A percentile compares a stretch with the other conserved stretches of the same genome.
These are phyloP conservation scores for Dipteronia dyeriana DNA, from an alignment of 345 rosid genomes.

Conservation along the genomic window DNA sequence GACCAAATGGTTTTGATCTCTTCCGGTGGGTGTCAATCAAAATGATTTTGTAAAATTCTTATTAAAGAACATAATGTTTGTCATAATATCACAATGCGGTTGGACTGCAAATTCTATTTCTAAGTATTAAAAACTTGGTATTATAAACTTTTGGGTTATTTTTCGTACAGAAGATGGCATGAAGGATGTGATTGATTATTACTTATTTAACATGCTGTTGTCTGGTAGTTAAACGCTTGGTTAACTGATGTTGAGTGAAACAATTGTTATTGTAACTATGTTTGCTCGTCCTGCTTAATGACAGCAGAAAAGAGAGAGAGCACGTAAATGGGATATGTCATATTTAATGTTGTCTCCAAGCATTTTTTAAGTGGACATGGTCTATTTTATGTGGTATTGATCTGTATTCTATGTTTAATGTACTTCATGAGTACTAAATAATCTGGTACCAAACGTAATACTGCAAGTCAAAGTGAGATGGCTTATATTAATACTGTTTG, in stretches of 20 bases:
- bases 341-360: conserved; percentile 1
- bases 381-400: background rate
- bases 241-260: background rate
- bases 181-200: background rate
- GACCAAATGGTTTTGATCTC: background rate
- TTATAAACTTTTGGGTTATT: background rate
- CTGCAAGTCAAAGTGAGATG: background rate
- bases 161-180: background rate
- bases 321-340: background rate
- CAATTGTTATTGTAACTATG: background rate
- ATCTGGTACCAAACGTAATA: background rate
- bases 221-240: background rate
- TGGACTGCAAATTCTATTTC: background rate
- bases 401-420: background rate
- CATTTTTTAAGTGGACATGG: background rate
- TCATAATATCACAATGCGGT: background rate
- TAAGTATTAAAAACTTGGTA: background rate
- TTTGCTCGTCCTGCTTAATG: background rate
- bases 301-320: background rate
- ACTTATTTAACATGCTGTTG: background rate
- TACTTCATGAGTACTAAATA: background rate
- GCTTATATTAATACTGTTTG: background rate
- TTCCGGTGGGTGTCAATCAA: background rate
- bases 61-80: background rate
- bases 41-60: background rate